Base-by-base conservation (phyloP, 345 rosid species). In the Nephelium lappaceum region DNA sequence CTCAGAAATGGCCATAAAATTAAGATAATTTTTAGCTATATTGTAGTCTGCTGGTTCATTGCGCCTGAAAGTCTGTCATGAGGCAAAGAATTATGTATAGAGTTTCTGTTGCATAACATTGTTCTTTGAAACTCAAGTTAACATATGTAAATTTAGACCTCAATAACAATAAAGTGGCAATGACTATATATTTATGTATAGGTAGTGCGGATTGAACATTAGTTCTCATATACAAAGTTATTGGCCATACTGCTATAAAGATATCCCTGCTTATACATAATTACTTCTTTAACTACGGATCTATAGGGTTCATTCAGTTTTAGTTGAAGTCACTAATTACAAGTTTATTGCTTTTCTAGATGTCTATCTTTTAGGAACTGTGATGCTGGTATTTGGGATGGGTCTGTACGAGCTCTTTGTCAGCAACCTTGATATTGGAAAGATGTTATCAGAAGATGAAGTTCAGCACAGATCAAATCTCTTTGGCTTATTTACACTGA, bases 321-420 rank as follows among this genome's bases (percentile, higher is more conserved):
- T 61, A 23, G 61, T 71, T 47, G 69, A 69, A 66, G 41, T 51
- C 68, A 73, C 27, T 78, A 57, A 65, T 61, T 12, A 64, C 74
- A 49, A 15, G 2, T 61, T 73, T 43, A 36, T 83, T 79, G 72
- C 74, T 36, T 23, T 58, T 78, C 69, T 87, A 93, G 98, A 95
- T 93, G 87, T 89, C 24, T 95, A 95, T 84, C 98, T 93, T 42
- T 65, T 93, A 66, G 98, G 98, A 84, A 95, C 98, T 15, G 98
- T 95, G 68, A 95, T 95, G 98, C 87, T 95, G 83, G 98, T 95
- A 36, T 92, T 95, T 70, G 98, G 98, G 66, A 86, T 92, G 97
- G 98, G 98, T 74, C 93, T 95, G n/a, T 92, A 95, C 63, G 98
- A 95, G 90, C 91, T 93, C 39, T 93, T 93, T 77, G 88, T 95